Evolutionary conservation across 192 early-diverging fungal species (phyloP).

Genomic region (Geranomyces variabilis): DNA sequence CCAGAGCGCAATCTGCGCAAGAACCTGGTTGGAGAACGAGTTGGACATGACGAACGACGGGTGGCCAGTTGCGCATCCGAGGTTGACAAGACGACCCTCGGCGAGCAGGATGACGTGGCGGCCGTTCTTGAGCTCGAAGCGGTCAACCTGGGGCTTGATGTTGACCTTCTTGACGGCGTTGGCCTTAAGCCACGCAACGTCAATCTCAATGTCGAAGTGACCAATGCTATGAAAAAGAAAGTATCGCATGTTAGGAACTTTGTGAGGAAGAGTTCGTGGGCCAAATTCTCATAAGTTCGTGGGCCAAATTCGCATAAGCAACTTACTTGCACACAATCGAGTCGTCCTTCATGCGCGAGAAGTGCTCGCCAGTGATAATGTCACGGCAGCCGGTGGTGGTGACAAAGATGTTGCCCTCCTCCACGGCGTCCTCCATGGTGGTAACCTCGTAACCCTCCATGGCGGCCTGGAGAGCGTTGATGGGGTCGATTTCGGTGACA

Average conservation of each 20-base stretch:
- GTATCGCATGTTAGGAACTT: no score
- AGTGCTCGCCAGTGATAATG: slow-evolving; percentile 94
- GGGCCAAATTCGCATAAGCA: neutral
- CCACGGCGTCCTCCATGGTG: slow-evolving; percentile 95
- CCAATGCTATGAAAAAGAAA: slow-evolving; percentile 68
- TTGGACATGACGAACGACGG: slow-evolving; percentile 99
- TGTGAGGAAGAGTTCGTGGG: no score
- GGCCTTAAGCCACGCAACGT: slow-evolving; percentile 96
- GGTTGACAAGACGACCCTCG: slow-evolving; percentile 98
- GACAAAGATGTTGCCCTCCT: slow-evolving; percentile 95
- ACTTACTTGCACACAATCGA: slow-evolving; percentile 92
- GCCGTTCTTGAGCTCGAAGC: slow-evolving; percentile 88
- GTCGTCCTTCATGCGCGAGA: slow-evolving; percentile 95
- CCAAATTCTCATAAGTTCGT: no score
- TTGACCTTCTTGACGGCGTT: slow-evolving; percentile 86
- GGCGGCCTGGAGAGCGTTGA: slow-evolving; percentile 98
- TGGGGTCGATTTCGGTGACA: slow-evolving; percentile 98
- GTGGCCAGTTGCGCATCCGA: slow-evolving; percentile 98
- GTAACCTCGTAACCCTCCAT: slow-evolving; percentile 99
- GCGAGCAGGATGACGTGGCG: slow-evolving; percentile 96
- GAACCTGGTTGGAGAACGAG: slow-evolving; percentile 98
- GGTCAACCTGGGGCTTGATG: slow-evolving; percentile 99
- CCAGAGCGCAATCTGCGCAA: slow-evolving; percentile 99
- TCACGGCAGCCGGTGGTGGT: slow-evolving; percentile 99
- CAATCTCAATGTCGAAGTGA: slow-evolving; percentile 99